phyloP scores from a whole-genome alignment of 805 yeast species.

The Candida alai region DNA sequence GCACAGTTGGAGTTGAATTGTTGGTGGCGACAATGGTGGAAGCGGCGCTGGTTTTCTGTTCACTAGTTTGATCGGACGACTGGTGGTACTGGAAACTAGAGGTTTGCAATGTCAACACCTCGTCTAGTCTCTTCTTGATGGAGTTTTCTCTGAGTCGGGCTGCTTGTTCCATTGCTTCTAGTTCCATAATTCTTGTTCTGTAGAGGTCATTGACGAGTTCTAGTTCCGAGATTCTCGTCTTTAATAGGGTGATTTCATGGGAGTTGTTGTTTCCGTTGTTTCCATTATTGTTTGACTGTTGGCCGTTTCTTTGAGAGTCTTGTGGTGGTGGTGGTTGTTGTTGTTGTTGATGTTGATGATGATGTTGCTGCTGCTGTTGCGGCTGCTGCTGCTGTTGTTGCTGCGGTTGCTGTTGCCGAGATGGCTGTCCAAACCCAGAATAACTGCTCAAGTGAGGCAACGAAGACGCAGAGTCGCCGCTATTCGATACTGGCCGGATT shows the following conservation, averaged over 20 bases:
- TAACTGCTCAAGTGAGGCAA: constrained; percentile 3
- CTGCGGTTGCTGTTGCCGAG: constrained; percentile 10
- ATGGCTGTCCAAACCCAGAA: constrained; percentile 1
- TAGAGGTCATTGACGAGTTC: constrained; percentile 89
- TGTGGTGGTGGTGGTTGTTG: constrained; percentile 11
- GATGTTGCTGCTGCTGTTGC: constrained; percentile 8
- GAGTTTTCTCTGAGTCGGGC: constrained; percentile 48
- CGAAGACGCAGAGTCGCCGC: constrained; percentile 2
- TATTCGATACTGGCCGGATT: constrained; percentile 6
- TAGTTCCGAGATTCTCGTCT: constrained; percentile 79
- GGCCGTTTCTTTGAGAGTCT: too few species aligned
- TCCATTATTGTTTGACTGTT: constrained; percentile 9
- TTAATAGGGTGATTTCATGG: constrained; percentile 42
- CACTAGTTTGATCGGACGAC: constrained; percentile 1
- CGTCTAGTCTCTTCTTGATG: constrained; percentile 48
- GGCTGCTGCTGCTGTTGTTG: constrained; percentile 7
- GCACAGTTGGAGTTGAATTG: background rate
- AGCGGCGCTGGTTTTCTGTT: constrained; percentile 1
- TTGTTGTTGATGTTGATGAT: constrained; percentile 7
- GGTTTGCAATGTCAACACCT: constrained; percentile 16
- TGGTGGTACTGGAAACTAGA: background rate
- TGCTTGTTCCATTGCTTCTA: constrained; percentile 66
- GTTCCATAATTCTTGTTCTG: constrained; percentile 74
- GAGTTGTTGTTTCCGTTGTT: constrained; percentile 10
- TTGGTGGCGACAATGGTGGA: constrained; percentile 1